These are phyloP conservation scores for Anisodus tanguticus DNA, from an alignment of 257 asterid genomes.

Conservation along the genomic window DNA sequence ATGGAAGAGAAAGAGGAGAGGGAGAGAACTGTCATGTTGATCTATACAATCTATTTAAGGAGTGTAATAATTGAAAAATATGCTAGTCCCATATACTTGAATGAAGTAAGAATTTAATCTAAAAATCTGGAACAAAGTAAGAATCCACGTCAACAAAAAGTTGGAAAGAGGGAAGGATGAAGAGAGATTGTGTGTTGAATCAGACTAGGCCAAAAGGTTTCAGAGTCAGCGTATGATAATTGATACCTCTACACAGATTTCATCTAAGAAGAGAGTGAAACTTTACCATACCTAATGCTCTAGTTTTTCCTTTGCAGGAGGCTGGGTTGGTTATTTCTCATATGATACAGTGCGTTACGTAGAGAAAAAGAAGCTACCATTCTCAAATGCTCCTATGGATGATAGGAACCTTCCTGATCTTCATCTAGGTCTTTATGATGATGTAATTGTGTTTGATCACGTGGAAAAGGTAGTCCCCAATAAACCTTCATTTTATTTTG, in stretches of 20 bases:
- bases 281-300: constrained; percentile 24
- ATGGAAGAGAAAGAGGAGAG: neutral
- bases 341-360: constrained; percentile 93
- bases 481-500: neutral
- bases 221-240: neutral
- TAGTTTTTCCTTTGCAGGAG: constrained; percentile 67
- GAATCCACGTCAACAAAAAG: neutral
- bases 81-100: constrained; percentile 15
- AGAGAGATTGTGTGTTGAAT: neutral
- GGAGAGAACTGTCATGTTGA: neutral
- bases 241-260: neutral
- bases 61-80: constrained; percentile 17
- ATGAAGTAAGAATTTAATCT: neutral
- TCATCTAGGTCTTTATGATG: constrained; percentile 97
- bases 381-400: constrained; percentile 79
- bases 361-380: constrained; percentile 91
- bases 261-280: neutral
- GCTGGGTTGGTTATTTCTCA: constrained; percentile 99
- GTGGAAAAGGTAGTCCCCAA: constrained; percentile 79
- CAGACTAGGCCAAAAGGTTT: neutral
- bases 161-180: neutral
- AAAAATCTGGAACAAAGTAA: neutral
- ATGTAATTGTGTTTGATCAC: constrained; percentile 92
- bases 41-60: constrained; percentile 5
- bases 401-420: constrained; percentile 92